Base-by-base conservation (phyloP, 2,329 filamentous ascomycete genomes). In the Colletotrichum cordylinicola region DNA sequence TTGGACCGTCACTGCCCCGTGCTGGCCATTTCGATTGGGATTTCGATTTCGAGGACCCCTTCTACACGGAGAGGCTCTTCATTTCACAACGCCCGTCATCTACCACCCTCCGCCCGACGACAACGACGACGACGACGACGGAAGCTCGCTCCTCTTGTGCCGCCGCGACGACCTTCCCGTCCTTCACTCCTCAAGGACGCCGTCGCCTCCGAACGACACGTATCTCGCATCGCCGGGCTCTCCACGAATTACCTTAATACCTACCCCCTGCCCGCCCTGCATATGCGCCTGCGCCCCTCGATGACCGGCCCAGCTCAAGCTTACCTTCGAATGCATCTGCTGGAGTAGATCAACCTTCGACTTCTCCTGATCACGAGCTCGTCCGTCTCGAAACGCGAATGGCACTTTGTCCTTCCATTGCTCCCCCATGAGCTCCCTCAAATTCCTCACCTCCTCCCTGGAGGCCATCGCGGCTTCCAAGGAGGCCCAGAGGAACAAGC, bases 401-500 rank as follows among this genome's bases (percentile, higher is more conserved):
- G 88, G 84, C 86, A 83, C 80, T 84, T 84, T 80, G 83, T 78
- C 79, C 77, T 79, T 80, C 80, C 78, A 80, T 81, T 82, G 87
- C 81, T 90, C 92, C 83, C 94, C 92, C 80, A 94, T 98, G 88
- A 98, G 94, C 90, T 98, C 97, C 79, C 93, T 98, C 81, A 96
- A 98, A 81, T 99, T 99, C 84, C 95, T 99, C 81, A 93, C 98
- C 82, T 96, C 95, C 82, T 96, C 97, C 52, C 88, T 99, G 83
- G 97, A 98, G 88, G 93, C 93, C 83, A 98, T 99, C 82, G 95
- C 94, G 76, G 91, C 93, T 72, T 98, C 96, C 62, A 98, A 96
- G 86, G 96, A 99, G 87, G 96, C 96, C 68, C 91, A 94, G 84
- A 95, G 93, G 86, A 96, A 93, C 84, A 97, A 96, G 84, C 93